Evolutionary conservation across 2,329 filamentous ascomycete species (phyloP).

Genomic region (Paraconiothyrium brasiliense): DNA sequence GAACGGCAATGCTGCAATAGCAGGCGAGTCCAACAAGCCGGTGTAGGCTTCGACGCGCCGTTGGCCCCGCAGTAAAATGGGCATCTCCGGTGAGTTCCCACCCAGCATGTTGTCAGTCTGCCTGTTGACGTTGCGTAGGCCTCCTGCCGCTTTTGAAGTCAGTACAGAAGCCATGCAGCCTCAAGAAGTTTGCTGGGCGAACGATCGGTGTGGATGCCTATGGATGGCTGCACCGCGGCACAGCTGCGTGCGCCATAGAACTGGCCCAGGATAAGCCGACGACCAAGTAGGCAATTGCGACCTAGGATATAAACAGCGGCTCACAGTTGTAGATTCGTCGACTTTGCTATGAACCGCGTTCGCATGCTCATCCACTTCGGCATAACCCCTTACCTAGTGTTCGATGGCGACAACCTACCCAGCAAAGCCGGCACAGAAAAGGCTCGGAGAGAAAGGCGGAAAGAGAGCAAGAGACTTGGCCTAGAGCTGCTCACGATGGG

Average conservation of each 20-base stretch:
- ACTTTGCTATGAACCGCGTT: slow-evolving; percentile 88
- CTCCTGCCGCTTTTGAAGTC: slow-evolving; percentile 93
- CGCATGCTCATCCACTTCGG: slow-evolving; percentile 95
- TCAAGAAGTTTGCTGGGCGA: slow-evolving; percentile 87
- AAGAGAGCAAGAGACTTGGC: slow-evolving; percentile 78
- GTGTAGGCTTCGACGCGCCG: slow-evolving; percentile 36
- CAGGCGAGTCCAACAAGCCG: slow-evolving; percentile 24
- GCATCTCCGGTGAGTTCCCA: slow-evolving; percentile 48
- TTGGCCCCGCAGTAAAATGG: slow-evolving; percentile 47
- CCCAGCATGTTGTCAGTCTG: slow-evolving; percentile 28
- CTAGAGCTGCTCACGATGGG: slow-evolving; percentile 83
- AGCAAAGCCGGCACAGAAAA: slow-evolving; percentile 91
- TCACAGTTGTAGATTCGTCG: slow-evolving; percentile 74
- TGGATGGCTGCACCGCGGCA: slow-evolving; percentile 96
- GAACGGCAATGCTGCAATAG: slow-evolving; percentile 9
- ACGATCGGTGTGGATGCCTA: slow-evolving; percentile 96
- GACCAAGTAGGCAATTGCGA: slow-evolving; percentile 70
- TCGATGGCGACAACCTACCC: slow-evolving; percentile 93
- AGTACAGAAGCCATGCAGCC: slow-evolving; percentile 86
- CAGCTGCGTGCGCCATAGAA: slow-evolving; percentile 88
- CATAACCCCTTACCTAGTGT: slow-evolving; percentile 92
- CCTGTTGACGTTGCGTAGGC: slow-evolving; percentile 62
- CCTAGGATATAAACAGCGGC: neutral
- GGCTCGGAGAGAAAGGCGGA: slow-evolving; percentile 76
- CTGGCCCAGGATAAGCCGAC: slow-evolving; percentile 89